phyloP scores from a whole-genome alignment of 805 yeast species.

The Cyberlindnera nakhonratchasimensis region DNA sequence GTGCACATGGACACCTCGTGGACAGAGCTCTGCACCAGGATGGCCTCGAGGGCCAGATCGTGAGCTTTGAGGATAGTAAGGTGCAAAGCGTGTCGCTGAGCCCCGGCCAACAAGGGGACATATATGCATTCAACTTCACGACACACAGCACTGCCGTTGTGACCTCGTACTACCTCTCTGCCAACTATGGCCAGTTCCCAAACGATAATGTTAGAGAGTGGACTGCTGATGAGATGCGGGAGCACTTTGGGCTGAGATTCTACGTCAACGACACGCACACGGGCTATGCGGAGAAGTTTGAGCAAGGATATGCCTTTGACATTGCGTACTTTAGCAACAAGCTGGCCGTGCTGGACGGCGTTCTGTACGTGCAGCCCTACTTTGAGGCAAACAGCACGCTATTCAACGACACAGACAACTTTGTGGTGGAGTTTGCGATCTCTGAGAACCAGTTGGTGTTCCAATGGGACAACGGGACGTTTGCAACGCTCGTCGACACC shows the following conservation, averaged over 20 bases:
- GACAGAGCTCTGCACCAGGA: background rate
- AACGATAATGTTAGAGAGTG: background rate
- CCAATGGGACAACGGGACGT: slow-evolving; percentile 62
- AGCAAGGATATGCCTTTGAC: slow-evolving; percentile 15
- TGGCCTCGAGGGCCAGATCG: background rate
- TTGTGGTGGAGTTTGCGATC: slow-evolving; percentile 49
- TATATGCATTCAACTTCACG: slow-evolving; percentile 18
- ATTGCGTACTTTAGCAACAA: slow-evolving; percentile 14
- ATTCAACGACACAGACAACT: slow-evolving; percentile 8
- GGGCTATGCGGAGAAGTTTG: slow-evolving; percentile 11
- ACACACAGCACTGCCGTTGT: slow-evolving; percentile 4
- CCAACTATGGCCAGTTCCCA: slow-evolving; percentile 15
- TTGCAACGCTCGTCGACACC: slow-evolving; percentile 60
- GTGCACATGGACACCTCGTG: background rate
- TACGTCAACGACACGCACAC: slow-evolving; percentile 12
- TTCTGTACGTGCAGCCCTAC: slow-evolving; percentile 12
- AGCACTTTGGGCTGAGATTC: slow-evolving; percentile 12
- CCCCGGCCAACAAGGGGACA: slow-evolving; percentile 17
- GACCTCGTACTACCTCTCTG: slow-evolving; percentile 13
- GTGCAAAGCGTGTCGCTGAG: slow-evolving; percentile 12
- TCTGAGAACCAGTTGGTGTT: slow-evolving; percentile 60
- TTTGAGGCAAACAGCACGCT: slow-evolving; percentile 7
- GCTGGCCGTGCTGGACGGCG: slow-evolving; percentile 3
- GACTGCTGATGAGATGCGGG: slow-evolving; percentile 3
- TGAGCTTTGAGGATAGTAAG: slow-evolving; percentile 15